Evolutionary conservation across 1,284 basidiomycete species (phyloP).

Genomic region (Erythrobasidium hasegawianum): DNA sequence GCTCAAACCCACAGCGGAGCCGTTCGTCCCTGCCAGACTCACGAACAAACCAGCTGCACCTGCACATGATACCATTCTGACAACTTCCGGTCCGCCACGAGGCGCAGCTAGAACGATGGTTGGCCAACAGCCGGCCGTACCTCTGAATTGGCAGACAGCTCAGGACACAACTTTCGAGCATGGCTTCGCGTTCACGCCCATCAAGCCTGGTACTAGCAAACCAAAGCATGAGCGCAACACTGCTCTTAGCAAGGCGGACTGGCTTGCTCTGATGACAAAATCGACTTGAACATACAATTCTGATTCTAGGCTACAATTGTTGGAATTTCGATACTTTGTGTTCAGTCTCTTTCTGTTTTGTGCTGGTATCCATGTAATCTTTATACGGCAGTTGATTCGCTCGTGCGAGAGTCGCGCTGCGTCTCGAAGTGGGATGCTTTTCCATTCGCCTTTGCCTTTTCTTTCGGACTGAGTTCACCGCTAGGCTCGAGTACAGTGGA

Average conservation of each 20-base stretch:
- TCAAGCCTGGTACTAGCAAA: background rate
- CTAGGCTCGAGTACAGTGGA: conserved; percentile 2
- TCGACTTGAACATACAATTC: background rate
- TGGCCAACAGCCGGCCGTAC: background rate
- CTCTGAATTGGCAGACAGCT: background rate
- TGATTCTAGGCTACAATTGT: background rate
- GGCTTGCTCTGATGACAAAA: too few relatives aligned
- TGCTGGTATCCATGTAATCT: too few relatives aligned
- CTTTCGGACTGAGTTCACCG: conserved; percentile 1
- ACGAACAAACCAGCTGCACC: too few relatives aligned
- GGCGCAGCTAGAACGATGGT: too few relatives aligned
- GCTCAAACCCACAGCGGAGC: too few relatives aligned
- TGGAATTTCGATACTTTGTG: background rate
- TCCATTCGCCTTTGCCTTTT: conserved; percentile 9
- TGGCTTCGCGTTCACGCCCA: background rate
- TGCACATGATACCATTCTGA: too few relatives aligned
- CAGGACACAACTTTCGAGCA: background rate
- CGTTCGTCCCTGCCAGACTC: too few relatives aligned
- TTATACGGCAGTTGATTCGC: conserved; percentile 10
- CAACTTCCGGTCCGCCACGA: too few relatives aligned
- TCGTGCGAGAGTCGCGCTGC: background rate
- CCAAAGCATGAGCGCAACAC: background rate
- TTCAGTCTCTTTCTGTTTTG: background rate
- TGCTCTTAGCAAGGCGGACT: background rate
- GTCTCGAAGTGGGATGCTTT: conserved; percentile 6